Base-by-base conservation (phyloP, 805 yeast genomes). In the Suhomyces xylopsoci region DNA sequence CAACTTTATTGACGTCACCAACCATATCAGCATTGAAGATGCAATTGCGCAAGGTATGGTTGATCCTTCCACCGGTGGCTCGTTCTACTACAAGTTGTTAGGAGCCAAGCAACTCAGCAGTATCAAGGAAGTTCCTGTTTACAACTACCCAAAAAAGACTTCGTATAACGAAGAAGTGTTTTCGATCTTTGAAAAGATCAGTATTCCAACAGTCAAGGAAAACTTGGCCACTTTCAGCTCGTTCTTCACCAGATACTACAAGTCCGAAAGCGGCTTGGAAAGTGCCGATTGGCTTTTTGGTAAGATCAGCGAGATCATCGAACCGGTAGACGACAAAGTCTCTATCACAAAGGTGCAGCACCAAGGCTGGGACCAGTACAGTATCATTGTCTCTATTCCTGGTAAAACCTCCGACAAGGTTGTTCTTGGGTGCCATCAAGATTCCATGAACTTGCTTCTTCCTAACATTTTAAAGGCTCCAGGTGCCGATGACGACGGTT, bases 401-500 rank as follows among this genome's bases (percentile, higher is more conserved):
- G 90, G 91, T 17, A 57, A 54, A 15, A 53, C 67, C 45, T 57
- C 70, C 34, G 79, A 79, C 20, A 76, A 78, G 61, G 85, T 93
- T 1, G 83, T 93, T 14, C 80, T 93, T 40, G 97, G 97, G 1
- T 88, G 96, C 24, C 98, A 93, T 70, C 88, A 87, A 64, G 98
- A 93, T 66, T 87, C 96, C 2, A 79, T 85, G 57, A 90, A 90
- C 65, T 73, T 89, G 51, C 58, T 88, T 43, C 77, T 88, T 52
- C 97, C 97, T 8, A 77, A 77, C 44, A 56, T 83, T 17, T 64
- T 87, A 58, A 77, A 82, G 22, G 90, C 97, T 0, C 97, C 97
- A 1, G 98, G 98, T 2, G 97, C 97, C 3, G 98, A 93, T 65
- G 98, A 93, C 65, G 88, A 92, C 67, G 96, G 96, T 2, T 83